phyloP scores from a whole-genome alignment of 129 eudicot species.

The Apium graveolens region DNA sequence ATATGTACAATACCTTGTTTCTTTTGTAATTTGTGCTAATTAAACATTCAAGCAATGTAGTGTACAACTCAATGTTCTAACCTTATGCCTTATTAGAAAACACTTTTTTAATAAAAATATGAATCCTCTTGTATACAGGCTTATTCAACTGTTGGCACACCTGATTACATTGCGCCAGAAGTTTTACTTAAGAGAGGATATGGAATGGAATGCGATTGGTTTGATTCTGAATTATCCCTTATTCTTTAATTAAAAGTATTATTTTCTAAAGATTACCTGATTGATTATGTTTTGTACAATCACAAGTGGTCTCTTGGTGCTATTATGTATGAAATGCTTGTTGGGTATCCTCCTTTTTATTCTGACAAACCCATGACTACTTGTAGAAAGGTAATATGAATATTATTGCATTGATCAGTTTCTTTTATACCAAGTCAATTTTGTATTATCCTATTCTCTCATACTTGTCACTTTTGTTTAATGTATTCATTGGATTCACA shows the following conservation, averaged over 20 bases:
- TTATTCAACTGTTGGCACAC: conserved; percentile 97
- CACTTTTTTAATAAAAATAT: background rate
- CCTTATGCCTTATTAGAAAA: background rate
- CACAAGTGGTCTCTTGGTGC: conserved; percentile 99
- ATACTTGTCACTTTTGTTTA: background rate
- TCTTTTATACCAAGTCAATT: background rate
- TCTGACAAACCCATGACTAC: conserved; percentile 99
- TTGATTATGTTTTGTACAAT: conserved; percentile 11
- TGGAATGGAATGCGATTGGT: conserved; percentile 99
- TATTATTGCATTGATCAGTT: background rate
- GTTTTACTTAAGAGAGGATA: conserved; percentile 94
- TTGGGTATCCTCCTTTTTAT: conserved; percentile 96
- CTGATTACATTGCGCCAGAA: conserved; percentile 99
- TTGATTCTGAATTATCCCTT: conserved; percentile 17
- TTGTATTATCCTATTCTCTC: background rate
- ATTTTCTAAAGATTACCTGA: background rate
- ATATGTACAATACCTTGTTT: background rate
- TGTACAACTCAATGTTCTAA: background rate
- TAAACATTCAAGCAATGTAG: background rate
- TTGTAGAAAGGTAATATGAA: conserved; percentile 73
- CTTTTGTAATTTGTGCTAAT: background rate
- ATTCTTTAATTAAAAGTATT: background rate
- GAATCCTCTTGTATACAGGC: conserved; percentile 41
- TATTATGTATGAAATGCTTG: conserved; percentile 99
- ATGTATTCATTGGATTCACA: background rate